These are phyloP conservation scores for Populus simonii DNA, from an alignment of 345 rosid species.

Conservation along the genomic window DNA sequence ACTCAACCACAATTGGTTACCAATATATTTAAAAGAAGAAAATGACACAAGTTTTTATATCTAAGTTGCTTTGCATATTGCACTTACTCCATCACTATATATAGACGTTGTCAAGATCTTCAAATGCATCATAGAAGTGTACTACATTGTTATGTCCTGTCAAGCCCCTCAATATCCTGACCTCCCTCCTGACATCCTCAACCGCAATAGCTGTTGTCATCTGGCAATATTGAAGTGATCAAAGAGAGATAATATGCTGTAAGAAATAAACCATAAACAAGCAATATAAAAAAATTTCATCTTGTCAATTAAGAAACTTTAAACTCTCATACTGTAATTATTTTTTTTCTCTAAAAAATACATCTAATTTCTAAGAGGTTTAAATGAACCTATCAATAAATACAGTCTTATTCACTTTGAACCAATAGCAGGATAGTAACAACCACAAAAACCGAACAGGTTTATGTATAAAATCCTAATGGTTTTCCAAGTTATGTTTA, in stretches of 20 bases:
- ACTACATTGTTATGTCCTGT: conserved; percentile 86
- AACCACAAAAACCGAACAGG: background rate
- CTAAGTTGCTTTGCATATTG: background rate
- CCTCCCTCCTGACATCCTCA: conserved; percentile 98
- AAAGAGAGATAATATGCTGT: conserved; percentile 1
- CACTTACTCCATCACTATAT: conserved; percentile 93
- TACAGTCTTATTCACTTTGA: background rate
- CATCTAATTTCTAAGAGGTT: background rate
- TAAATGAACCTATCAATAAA: background rate
- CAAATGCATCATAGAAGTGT: conserved; percentile 82
- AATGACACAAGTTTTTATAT: background rate
- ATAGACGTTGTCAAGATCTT: conserved; percentile 79
- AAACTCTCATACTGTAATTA: background rate
- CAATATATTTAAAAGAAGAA: background rate
- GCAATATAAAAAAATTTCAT: conserved; percentile 4
- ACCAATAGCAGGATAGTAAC: background rate
- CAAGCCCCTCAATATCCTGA: conserved; percentile 76
- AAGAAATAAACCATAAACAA: background rate
- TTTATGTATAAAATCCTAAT: background rate
- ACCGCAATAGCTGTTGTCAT: conserved; percentile 94
- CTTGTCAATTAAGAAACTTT: background rate
- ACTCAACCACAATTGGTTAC: background rate
- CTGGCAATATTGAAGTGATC: conserved; percentile 40
- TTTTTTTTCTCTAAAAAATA: too few species aligned
- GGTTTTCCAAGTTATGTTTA: background rate